A percentile compares a stretch with the other conserved stretches of the same genome.
phyloP scores from a whole-genome alignment of 2,329 filamentous ascomycete genomes.

The Gnomoniopsis sp. region DNA sequence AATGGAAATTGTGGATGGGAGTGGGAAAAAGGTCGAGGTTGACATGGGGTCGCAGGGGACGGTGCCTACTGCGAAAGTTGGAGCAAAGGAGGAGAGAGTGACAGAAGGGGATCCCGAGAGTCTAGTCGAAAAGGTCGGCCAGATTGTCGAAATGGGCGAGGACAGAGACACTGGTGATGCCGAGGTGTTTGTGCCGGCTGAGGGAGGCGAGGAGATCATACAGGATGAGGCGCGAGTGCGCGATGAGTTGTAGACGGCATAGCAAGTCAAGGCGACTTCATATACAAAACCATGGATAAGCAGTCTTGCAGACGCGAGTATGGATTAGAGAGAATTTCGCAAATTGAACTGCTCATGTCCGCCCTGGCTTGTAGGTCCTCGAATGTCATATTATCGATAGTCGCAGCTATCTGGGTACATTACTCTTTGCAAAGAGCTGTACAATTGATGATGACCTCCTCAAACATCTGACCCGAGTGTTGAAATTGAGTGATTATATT shows the following conservation, averaged over 20 bases:
- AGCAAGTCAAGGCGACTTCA: not conserved
- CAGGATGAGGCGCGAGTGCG: constrained; percentile 31
- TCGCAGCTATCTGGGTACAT: too few relatives aligned
- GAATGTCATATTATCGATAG: too few relatives aligned
- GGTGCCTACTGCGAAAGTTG: constrained; percentile 49
- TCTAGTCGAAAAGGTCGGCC: constrained; percentile 51
- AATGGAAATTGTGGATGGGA: constrained; percentile 23
- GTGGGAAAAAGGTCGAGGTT: constrained; percentile 23
- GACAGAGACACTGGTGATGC: constrained; percentile 10
- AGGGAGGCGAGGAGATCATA: constrained; percentile 25
- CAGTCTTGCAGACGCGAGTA: not conserved
- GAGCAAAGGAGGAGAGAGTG: constrained; percentile 25
- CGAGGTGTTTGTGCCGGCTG: constrained; percentile 1
- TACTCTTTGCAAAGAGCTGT: too few relatives aligned
- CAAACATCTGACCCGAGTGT: not conserved
- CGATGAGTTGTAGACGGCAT: constrained; percentile 35
- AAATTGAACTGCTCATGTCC: not conserved
- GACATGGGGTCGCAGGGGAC: constrained; percentile 34
- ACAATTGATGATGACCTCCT: too few relatives aligned
- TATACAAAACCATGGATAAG: not conserved
- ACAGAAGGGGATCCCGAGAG: constrained; percentile 32
- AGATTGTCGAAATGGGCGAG: constrained; percentile 41
- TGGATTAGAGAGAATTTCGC: not conserved
- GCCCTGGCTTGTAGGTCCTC: too few relatives aligned
- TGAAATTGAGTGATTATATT: not conserved